Base-by-base conservation (phyloP, 2,329 filamentous ascomycete genomes). In the Penicillium aurantiogriseum region DNA sequence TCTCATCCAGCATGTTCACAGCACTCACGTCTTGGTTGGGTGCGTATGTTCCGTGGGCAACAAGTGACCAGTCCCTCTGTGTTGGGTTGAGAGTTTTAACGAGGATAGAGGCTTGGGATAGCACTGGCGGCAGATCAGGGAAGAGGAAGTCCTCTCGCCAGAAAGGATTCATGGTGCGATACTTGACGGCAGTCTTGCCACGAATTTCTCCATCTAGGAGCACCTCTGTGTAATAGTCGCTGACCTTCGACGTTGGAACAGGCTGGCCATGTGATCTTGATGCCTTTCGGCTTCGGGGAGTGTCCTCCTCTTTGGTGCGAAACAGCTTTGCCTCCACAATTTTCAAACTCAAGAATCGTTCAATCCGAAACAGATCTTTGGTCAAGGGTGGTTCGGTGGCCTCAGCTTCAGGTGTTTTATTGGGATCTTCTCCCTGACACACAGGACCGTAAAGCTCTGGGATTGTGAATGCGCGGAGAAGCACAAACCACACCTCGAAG, bases 401-500 rank as follows among this genome's bases (percentile, higher is more conserved):
- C 23, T 65, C 57, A 11, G 70, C 58, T 46, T 63, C 64, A n/a
- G 71, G 66, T 21, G 67, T 60, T 33, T 68, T 67, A 13, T 77
- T 69, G 10, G 79, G 66, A 46, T 86, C 80, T 13, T 86, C 71
- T 40, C 84, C 80, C 17, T 85, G 71, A 17, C 63, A 64, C 56
- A 83, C 82, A n/a, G 84, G 83, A 2, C 87, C 90, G 70, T 96
- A 97, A 13, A 97, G 81, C 67, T 97, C 92, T 0, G 94, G 93
- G 45, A 96, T 88, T 0, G 93, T 91, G 73, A 97, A 97, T 0
- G 93, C 92, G 61, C 93, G 86, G 31, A 99, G 75, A 10, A 99
- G 79, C 7, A 96, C 92, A 68, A 96, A 93, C 94, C 94, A 99
- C 13, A 97, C 94, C 72, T 99, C 94, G 67, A 95, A 96, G n/a